Base-by-base conservation (phyloP, 331 rosid species). In the Stylosanthes scabra region DNA sequence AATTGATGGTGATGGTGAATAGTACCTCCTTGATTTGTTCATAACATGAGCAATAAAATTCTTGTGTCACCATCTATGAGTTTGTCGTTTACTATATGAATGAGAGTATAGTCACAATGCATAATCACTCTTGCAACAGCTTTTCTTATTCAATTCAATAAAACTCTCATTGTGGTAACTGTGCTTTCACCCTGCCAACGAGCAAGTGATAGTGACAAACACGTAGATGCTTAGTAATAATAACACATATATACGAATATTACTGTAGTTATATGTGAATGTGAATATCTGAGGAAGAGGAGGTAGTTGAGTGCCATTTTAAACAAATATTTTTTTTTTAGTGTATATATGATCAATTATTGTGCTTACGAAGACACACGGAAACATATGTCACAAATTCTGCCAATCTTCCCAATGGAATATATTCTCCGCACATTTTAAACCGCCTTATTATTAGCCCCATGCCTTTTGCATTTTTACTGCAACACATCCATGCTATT, bases 361-460 rank as follows among this genome's bases (percentile, higher is more conserved):
- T 40, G 66, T 62, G 83, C 71, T 68, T 73, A 68, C 55, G 34
- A 64, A 28, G 34, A 71, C 4, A 6, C 44, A 37, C 75, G 54
- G 14, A 52, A 54, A 70, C 78, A 65, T 63, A 57, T 52, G 72
- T 46, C 72, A 72, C 11, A 46, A 74, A 78, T 14, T 70, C 61
- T 59, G 37, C 63, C 41, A 68, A 61, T 65, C n/a, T 20, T n/a
- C 57, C 25, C 39, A 46, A 56, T 70, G 40, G 79, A 82, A 66
- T 76, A 66, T 76, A 80, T 80, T 80, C 85, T 68, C 63, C 42
- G 10, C 27, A 5, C 15, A 44, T 60, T 49, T 41, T 64, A 65
- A 82, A 85, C 89, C 71, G 79, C 66, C 74, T 74, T 14, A 50
- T 47, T 3, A 56, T 13, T 59, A 41, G 1, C 46, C 52, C 47